Evolutionary conservation across 2,329 filamentous ascomycete species (phyloP), one percentile per base, ranked within the genome.

Genomic region (Lasiodiplodia theobromae): DNA sequence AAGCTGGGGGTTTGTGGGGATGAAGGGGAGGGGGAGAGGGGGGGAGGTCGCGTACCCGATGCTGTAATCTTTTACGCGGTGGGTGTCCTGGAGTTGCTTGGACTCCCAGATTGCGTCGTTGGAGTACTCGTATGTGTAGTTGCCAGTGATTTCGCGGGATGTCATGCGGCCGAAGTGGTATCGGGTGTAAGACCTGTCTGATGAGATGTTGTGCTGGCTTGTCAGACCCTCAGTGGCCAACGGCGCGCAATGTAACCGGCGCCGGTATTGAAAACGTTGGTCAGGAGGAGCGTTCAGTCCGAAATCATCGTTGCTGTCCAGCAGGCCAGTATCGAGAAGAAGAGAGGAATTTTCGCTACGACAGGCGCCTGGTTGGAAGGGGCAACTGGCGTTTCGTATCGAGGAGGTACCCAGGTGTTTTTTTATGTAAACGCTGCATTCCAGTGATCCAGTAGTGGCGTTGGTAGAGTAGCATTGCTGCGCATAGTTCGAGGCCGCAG

Each of bases 261-360:
- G 47, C 4, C 67, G 25, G 23, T 57, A 69, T 10, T 31, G 53
- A 34, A 77, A 56, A 1, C 75, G 71, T 11, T 73, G 71, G 3
- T 64, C 58, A 3, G 68, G 38, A 4, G 69, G 71, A 12, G 72
- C 67, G 60, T 77, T 77, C 67, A 77, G 73, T 4, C 76, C 76
- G 37, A 77, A 69, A n/a, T 72, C 70, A 31, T 75, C 71, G 21
- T 72, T 68, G 2, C 73, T 73, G 58, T 75, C 73, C 16, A 77
- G 70, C 6, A 70, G 56, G 7, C 73, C 73, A 0, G 71, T 75
- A 40, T 74, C 72, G 68, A 73, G 23, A 31, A 44, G 37, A 10
- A 66, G 34, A n/a, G 74, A 73, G 0, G 68, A 69, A 3, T 70
- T 54, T 4, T 68, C 34, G 8, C 63, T 37, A 25, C 67, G 70